Evolutionary conservation across 345 rosid genomes (phyloP), one percentile per base, ranked within the genome.

Genomic region (Euphorbia pulcherrima): DNA sequence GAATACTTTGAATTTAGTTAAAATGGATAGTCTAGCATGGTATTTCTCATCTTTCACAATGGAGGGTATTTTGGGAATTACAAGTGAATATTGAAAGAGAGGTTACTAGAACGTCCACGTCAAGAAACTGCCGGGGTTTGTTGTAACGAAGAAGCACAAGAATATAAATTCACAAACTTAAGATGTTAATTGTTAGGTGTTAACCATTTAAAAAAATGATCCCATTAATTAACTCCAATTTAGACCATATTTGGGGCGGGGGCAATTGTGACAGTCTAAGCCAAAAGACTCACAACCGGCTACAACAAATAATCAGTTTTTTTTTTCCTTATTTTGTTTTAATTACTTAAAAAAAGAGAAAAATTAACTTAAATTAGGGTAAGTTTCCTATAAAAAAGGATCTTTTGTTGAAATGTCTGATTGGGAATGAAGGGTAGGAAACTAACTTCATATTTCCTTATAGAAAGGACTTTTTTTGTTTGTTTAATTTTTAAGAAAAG

Each of bases 381-480:
- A 52, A 56, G 24, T 65, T 74, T 52, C 81, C 86, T 72, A 51
- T 33, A 80, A 85, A 62, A 27, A 41, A 65, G 83, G 86, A 82
- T 81, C 86, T 73, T 65, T 67, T 3, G 78, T 82, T 78, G 84
- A 81, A 81, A 80, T 74, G 76, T 76, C 66, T 54, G 74, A 62
- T 41, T n/a, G 35, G 26, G 35, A 77, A 73, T 30, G 78, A 75
- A 68, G 72, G 81, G 81, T 75, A 72, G 64, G 80, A 75, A 77
- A 64, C 48, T 59, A 64, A 70, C 77, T 13, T 24, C 47, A 11
- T 53, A 47, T 52, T 56, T 54, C 72, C 79, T 68, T 59, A 60
- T 68, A 69, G 75, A 68, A 56, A n/a, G 73, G 85, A 68, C 73
- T 21, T 52, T 52, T 20, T 21, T 20, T 21, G 6, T 20, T 53